Evolutionary conservation across 176 grass and related monocot species (phyloP).

Genomic region (Hyparrhenia diplandra): DNA sequence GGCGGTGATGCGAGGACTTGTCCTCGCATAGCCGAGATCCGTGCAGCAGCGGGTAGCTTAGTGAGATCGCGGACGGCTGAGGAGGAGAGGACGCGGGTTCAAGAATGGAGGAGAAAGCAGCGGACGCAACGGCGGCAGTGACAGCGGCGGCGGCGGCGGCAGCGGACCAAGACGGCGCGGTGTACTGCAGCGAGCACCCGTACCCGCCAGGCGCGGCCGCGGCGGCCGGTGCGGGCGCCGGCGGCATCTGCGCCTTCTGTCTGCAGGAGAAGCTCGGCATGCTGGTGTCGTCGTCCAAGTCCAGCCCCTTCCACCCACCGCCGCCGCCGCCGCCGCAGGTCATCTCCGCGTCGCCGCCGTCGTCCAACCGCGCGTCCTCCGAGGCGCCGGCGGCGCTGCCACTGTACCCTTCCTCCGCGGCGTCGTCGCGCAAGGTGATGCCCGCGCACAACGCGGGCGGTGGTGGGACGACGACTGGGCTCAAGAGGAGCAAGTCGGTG

Average conservation of each 20-base stretch:
- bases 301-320: constrained; percentile 68
- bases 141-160: constrained; percentile 4
- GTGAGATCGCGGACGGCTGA: too few species aligned
- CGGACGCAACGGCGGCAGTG: constrained; percentile 12
- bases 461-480: not conserved
- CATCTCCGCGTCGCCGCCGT: constrained; percentile 37
- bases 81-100: too few species aligned
- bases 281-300: constrained; percentile 90
- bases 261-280: constrained; percentile 99
- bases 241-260: constrained; percentile 94
- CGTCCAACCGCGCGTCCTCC: constrained; percentile 22
- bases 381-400: constrained; percentile 10
- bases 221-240: constrained; percentile 36
- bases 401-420: constrained; percentile 5
- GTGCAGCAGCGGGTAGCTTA: too few species aligned
- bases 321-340: constrained; percentile 38
- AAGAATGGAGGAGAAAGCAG: constrained; percentile 45
- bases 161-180: constrained; percentile 37
- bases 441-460: not conserved
- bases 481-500: constrained; percentile 86
- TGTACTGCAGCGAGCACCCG: constrained; percentile 84
- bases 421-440: not conserved
- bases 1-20: not conserved
- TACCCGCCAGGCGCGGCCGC: constrained; percentile 59
- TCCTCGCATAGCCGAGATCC: constrained; percentile 19